Conservation (phyloP, 116 monocot species). For the Zostera marina region DNA sequence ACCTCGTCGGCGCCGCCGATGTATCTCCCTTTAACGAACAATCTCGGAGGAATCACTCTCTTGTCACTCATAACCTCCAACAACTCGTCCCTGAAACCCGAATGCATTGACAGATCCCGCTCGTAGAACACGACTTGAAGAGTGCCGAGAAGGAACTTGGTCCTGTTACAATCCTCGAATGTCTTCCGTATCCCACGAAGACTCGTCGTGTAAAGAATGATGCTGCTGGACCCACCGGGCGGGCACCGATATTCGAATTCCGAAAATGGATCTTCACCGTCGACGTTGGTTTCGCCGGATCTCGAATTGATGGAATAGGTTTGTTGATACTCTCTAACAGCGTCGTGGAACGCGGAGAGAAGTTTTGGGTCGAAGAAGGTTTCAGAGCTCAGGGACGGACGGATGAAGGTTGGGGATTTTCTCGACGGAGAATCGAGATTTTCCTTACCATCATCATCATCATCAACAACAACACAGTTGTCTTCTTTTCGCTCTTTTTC, state of each 20-base stretch:
- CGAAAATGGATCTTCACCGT: conserved; percentile 13
- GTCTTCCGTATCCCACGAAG: conserved; percentile 73
- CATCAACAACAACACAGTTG: background rate
- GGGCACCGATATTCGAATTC: conserved; percentile 43
- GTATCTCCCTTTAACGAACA: conserved; percentile 64
- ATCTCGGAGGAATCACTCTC: conserved; percentile 39
- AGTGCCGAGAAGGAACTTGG: conserved; percentile 30
- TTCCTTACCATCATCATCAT: background rate
- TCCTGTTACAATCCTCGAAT: conserved; percentile 69
- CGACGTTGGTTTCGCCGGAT: background rate
- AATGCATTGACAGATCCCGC: conserved; percentile 71
- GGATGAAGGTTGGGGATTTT: background rate
- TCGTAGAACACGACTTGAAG: conserved; percentile 45
- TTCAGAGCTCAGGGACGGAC: background rate
- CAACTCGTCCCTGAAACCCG: conserved; percentile 67
- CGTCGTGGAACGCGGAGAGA: background rate
- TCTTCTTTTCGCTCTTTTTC: background rate
- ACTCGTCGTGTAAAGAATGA: conserved; percentile 77
- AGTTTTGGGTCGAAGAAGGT: background rate
- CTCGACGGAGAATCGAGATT: background rate
- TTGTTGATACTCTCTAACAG: background rate
- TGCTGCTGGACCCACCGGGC: conserved; percentile 26
- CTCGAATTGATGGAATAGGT: background rate
- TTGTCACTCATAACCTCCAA: conserved; percentile 18
- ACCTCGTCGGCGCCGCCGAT: conserved; percentile 66